A percentile compares a stretch with the other conserved stretches of the same genome.
phyloP scores from a whole-genome alignment of 2,329 filamentous ascomycete species.

The Pseudogymnoascus sp. region DNA sequence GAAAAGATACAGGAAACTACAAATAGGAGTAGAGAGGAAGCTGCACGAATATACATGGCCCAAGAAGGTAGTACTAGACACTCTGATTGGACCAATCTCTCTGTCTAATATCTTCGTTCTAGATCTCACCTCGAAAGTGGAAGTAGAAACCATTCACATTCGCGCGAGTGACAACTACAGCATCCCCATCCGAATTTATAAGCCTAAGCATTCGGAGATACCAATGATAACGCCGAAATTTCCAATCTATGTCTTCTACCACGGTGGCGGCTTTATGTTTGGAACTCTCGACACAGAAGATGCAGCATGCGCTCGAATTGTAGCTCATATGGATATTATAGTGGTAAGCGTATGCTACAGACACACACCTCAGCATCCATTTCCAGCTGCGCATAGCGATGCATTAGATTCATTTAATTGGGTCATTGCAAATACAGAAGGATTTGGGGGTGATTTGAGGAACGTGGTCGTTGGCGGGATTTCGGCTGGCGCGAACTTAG shows the following conservation, averaged over 20 bases:
- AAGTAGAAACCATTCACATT: constrained; percentile 32
- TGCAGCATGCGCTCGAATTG: constrained; percentile 41
- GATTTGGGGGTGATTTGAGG: constrained; percentile 33
- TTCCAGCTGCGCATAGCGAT: constrained; percentile 47
- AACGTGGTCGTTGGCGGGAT: constrained; percentile 41
- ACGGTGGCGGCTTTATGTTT: constrained; percentile 51
- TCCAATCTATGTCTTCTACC: constrained; percentile 45
- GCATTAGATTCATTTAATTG: constrained; percentile 47
- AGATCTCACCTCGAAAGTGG: constrained; percentile 23
- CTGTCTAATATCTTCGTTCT: background rate
- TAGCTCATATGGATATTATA: constrained; percentile 23
- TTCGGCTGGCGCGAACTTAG: constrained; percentile 40
- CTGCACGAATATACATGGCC: constrained; percentile 28
- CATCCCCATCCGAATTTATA: constrained; percentile 41
- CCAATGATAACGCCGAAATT: constrained; percentile 28
- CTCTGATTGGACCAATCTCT: background rate
- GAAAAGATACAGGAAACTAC: constrained; percentile 22
- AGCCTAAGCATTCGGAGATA: constrained; percentile 25
- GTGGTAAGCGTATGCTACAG: constrained; percentile 47
- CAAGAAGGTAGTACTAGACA: constrained; percentile 20
- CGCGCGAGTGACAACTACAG: constrained; percentile 37
- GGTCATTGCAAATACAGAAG: constrained; percentile 38
- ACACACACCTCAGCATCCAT: constrained; percentile 47
- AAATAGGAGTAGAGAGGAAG: constrained; percentile 31
- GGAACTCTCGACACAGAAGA: constrained; percentile 48